Evolutionary conservation across 345 rosid genomes (phyloP).

Genomic region (Eucalyptus marginata): DNA sequence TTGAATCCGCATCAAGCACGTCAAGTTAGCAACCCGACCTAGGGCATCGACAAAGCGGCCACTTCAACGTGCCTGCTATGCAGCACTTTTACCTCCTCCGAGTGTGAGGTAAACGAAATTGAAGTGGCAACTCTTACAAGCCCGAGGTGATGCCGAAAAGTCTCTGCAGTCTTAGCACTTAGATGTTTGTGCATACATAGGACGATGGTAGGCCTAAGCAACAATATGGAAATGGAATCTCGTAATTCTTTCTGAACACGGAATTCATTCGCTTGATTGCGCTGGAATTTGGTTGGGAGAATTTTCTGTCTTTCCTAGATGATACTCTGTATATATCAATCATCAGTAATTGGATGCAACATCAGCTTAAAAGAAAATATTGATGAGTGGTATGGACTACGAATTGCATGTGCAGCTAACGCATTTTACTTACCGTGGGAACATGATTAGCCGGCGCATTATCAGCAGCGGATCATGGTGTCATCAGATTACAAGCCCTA

Average conservation of each 20-base stretch:
- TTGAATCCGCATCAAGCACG: conserved; percentile 3
- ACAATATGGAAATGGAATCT: neutral
- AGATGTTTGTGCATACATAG: neutral
- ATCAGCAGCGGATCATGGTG: neutral
- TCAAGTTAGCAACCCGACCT: neutral
- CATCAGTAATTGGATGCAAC: neutral
- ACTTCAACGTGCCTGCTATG: neutral
- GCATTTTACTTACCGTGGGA: neutral
- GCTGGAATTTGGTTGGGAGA: neutral
- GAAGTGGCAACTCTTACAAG: neutral
- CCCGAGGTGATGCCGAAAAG: neutral
- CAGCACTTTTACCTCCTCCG: neutral
- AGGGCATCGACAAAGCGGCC: neutral
- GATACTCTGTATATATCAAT: neutral
- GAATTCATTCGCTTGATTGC: neutral
- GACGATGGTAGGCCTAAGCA: neutral
- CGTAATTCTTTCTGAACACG: neutral
- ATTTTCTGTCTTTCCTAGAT: neutral
- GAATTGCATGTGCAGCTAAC: neutral
- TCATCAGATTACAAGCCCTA: neutral
- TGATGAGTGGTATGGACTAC: neutral
- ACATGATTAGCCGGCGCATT: neutral
- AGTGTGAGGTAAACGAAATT: neutral
- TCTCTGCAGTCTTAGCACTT: neutral
- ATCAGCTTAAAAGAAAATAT: neutral